Evolutionary conservation across 106 monocot genomes (phyloP).

Genomic region (Phalaenopsis equestris): DNA sequence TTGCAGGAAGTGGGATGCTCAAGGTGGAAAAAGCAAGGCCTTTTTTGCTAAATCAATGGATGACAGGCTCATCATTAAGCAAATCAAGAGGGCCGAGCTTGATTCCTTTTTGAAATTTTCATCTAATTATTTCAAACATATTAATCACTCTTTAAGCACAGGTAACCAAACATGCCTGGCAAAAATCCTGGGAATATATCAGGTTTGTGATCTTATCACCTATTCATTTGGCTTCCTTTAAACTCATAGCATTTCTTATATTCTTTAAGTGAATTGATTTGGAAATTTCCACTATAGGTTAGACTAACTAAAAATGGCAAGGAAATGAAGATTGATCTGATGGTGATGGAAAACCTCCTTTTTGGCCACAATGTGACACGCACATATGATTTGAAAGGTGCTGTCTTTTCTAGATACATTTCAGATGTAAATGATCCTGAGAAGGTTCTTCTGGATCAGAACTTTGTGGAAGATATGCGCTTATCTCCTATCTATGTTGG

Average conservation of each 20-base stretch:
- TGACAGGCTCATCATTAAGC: conserved; percentile 36
- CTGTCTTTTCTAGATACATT: conserved; percentile 49
- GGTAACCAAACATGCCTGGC: conserved; percentile 37
- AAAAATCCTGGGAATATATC: conserved; percentile 50
- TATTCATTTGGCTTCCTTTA: neutral
- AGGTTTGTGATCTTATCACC: conserved; percentile 16
- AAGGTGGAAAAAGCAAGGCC: conserved; percentile 40
- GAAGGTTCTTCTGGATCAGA: conserved; percentile 64
- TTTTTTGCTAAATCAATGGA: conserved; percentile 41
- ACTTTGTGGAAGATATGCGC: conserved; percentile 78
- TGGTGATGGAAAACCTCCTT: conserved; percentile 92
- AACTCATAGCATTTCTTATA: no score
- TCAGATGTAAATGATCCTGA: conserved; percentile 37
- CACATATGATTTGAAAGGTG: conserved; percentile 82
- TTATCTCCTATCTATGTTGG: conserved; percentile 58
- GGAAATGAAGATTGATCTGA: conserved; percentile 61
- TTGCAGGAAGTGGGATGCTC: conserved; percentile 32
- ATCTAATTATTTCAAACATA: conserved; percentile 27
- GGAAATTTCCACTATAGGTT: conserved; percentile 29
- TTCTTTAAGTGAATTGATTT: neutral
- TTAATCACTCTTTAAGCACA: conserved; percentile 19
- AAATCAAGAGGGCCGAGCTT: conserved; percentile 32
- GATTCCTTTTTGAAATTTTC: conserved; percentile 40
- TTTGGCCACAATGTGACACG: conserved; percentile 57
- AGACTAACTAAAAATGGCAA: conserved; percentile 55